Percentiles rank a stretch among this genome's conserved stretches.
These are phyloP conservation scores for Uronychia setigera DNA, from an alignment of 73 alveolate genomes.

Conservation along the genomic window DNA sequence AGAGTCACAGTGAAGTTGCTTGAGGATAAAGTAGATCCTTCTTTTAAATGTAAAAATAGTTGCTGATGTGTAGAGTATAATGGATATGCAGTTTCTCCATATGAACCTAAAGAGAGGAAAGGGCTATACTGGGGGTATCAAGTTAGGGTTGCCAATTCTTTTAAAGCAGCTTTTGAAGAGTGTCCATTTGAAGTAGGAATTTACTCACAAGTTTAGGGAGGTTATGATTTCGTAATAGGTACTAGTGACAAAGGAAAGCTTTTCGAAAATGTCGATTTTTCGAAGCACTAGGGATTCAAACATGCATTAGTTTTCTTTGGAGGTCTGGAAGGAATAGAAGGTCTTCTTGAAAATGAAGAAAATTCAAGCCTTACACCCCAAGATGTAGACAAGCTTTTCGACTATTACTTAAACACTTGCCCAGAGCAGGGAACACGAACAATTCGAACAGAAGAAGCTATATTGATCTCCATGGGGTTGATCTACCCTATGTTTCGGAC, in stretches of 20 bases:
- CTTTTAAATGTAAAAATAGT: conserved; percentile 20
- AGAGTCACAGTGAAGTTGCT: conserved; percentile 94
- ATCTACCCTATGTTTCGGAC: too few relatives aligned
- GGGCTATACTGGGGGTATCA: conserved; percentile 90
- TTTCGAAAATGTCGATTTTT: conserved; percentile 55
- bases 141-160: conserved; percentile 81
- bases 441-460: conserved; percentile 92
- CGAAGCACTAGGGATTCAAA: conserved; percentile 59
- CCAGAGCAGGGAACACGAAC: conserved; percentile 89
- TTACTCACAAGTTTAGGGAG: conserved; percentile 34
- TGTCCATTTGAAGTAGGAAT: conserved; percentile 57
- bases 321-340: conserved; percentile 96
- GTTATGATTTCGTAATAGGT: conserved; percentile 85
- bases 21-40: conserved; percentile 51
- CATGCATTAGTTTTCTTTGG: conserved; percentile 94
- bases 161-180: conserved; percentile 73
- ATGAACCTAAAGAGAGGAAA: conserved; percentile 71
- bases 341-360: conserved; percentile 82
- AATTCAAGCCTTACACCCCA: conserved; percentile 51
- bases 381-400: conserved; percentile 74
- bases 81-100: conserved; percentile 78
- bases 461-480: conserved; percentile 17
- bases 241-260: conserved; percentile 82
- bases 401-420: conserved; percentile 79
- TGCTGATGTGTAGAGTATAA: conserved; percentile 61